These are phyloP conservation scores for Kwoniella mangroviensis DNA, from an alignment of 768 basidiomycete species.

Conservation along the genomic window DNA sequence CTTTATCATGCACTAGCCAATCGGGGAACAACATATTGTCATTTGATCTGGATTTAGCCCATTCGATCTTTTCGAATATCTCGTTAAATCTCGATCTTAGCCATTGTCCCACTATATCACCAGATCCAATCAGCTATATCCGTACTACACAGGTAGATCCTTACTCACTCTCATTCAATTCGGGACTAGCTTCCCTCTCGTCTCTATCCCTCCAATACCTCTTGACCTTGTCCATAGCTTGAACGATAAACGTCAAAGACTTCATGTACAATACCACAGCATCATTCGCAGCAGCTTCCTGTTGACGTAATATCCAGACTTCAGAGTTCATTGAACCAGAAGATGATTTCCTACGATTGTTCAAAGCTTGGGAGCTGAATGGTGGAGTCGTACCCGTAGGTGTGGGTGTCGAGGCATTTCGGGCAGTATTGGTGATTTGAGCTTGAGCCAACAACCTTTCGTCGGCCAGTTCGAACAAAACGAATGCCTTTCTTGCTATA, in stretches of 20 bases:
- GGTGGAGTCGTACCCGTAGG: slow-evolving; percentile 29
- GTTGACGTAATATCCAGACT: slow-evolving; percentile 35
- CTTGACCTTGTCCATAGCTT: slow-evolving; percentile 80
- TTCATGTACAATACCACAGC: slow-evolving; percentile 55
- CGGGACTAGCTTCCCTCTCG: slow-evolving; percentile 47
- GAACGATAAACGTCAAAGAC: slow-evolving; percentile 83
- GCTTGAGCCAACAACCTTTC: slow-evolving; percentile 65
- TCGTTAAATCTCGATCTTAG: slow-evolving; percentile 93
- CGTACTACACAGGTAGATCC: not conserved
- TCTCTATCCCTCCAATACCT: slow-evolving; percentile 61
- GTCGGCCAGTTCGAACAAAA: slow-evolving; percentile 90
- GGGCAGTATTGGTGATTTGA: slow-evolving; percentile 20
- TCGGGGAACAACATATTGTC: slow-evolving; percentile 82
- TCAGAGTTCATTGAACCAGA: slow-evolving; percentile 50
- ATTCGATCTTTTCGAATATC: slow-evolving; percentile 86
- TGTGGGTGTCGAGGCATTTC: slow-evolving; percentile 13
- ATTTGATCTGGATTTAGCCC: slow-evolving; percentile 59
- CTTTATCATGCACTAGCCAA: slow-evolving; percentile 89
- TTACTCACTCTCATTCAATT: slow-evolving; percentile 66
- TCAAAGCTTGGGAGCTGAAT: slow-evolving; percentile 20
- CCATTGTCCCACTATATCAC: slow-evolving; percentile 66
- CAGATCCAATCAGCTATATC: slow-evolving; percentile 9
- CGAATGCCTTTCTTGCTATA: slow-evolving; percentile 93
- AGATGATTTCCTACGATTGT: slow-evolving; percentile 49
- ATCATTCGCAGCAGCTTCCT: slow-evolving; percentile 51